Conservation (phyloP, 352 stramenopile genomes). For the Phytophthora idaei region DNA sequence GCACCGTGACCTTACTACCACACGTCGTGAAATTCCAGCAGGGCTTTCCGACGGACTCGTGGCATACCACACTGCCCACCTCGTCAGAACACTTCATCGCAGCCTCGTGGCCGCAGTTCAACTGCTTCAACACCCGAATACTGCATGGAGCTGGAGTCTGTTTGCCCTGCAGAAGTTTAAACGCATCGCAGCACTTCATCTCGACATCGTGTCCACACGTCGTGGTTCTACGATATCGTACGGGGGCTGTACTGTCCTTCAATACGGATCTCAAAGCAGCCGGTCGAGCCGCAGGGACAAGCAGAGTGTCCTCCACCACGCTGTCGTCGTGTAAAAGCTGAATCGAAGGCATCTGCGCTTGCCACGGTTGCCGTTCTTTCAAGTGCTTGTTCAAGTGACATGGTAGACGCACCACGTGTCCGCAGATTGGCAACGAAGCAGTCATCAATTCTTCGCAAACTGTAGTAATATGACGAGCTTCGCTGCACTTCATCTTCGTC, state of each 20-base stretch:
- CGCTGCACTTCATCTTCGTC: conserved; percentile 53
- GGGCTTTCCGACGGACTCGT: conserved; percentile 41
- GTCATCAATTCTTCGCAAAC: conserved; percentile 43
- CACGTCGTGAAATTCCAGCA: conserved; percentile 70
- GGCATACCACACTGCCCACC: conserved; percentile 36
- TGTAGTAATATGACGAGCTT: conserved; percentile 38
- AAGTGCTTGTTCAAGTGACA: conserved; percentile 43
- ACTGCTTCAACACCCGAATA: conserved; percentile 38
- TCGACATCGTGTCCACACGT: conserved; percentile 66
- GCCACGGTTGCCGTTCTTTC: conserved; percentile 59
- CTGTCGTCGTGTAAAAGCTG: conserved; percentile 40
- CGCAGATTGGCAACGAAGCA: conserved; percentile 45
- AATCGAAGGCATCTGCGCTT: conserved; percentile 15
- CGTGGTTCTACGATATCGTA: conserved; percentile 45
- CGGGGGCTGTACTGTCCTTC: conserved; percentile 40
- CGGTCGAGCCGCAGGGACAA: conserved; percentile 31
- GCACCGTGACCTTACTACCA: conserved; percentile 34
- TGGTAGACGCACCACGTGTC: conserved; percentile 47
- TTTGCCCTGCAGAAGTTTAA: conserved; percentile 42
- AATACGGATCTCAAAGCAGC: conserved; percentile 32
- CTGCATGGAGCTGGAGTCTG: conserved; percentile 20
- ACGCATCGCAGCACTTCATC: conserved; percentile 55
- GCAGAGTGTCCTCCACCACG: conserved; percentile 47
- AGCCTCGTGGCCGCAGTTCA: conserved; percentile 52
- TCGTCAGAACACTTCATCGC: conserved; percentile 48